Base-by-base conservation (phyloP, 2,329 filamentous ascomycete species). In the Colletotrichum godetiae region DNA sequence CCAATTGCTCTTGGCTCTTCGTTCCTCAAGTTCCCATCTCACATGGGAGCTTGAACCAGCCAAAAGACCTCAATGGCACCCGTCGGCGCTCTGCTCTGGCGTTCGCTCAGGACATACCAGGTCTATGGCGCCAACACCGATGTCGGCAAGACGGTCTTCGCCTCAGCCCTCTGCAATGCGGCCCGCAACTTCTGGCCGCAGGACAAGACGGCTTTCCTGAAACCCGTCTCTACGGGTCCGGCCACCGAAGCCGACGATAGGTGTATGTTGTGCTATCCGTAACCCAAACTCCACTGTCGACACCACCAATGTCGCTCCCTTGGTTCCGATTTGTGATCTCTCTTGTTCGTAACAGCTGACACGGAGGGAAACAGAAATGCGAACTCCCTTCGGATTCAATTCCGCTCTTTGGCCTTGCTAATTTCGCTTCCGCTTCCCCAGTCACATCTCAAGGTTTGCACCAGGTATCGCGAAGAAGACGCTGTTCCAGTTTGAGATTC, bases 91-190 rank as follows among this genome's bases (percentile, higher is more conserved):
- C 85, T 91, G 60, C 86, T 95, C 49, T 94, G 92, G 90, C 90
- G 92, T 73, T 89, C 89, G 10, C 85, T 95, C 67, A 90, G 91
- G 74, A 87, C 90, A 13, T 89, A 94, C 77, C 94, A 97, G 81
- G 86, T 97, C 49, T 97, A 93, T 78, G 94, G 94, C 33, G 93
- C 94, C 59, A 97, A 96, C 78, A 97, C 94, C 0, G 91, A 94
- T 76, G 93, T 97, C 31, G 94, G 94, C 75, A 97, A 97, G 85
- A 97, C 94, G 0, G 90, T 97, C 37, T 88, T 95, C 71, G 92
- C 93, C 2, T 95, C 93, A 0, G 82, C 95, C 13, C 85, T 97
- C 4, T 93, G 91, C 80, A 91, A 89, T 74, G 88, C 92, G 10
- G 87, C 91, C 4, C 84, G 83, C 49, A 85, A 83, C 31, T 82